Base-by-base conservation (phyloP, 176 grass and related monocot species). In the Calamus simplicifolius region DNA sequence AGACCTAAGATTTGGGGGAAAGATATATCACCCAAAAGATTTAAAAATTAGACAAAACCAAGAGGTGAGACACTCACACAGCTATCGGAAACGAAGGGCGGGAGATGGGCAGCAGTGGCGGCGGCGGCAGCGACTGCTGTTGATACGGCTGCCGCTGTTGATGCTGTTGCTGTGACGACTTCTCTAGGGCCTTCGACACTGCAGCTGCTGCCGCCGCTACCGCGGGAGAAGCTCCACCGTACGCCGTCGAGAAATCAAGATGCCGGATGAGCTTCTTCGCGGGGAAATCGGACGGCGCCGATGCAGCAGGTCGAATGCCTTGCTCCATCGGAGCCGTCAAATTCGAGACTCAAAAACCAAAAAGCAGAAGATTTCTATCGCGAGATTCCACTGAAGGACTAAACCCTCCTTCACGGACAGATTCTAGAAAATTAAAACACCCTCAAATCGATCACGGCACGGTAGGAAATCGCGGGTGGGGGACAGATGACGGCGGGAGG, bases 231-330 rank as follows among this genome's bases (percentile, higher is more conserved):
- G 35, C 35, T 13, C 35, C 35, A 43, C 35, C 35, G 13, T 43
- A 43, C 19, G 83, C 73, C 25, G 91, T 80, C 52, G 58, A 85
- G 68, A 98, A 98, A 80, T 98, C 84, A 4, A 98, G 87, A 72
- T 92, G 93, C 48, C 93, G 77, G 21, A 80, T 81, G 1, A 89
- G 79, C 74, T 89, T 95, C 60, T 85, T 98, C 12, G 86, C 66
- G 35, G 84, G 73, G 3, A 82, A 82, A 71, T 82, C 79, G 12
- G 56, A n/a, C 28, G 71, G 82, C 29, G 70, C 70, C 19, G 63
- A 54, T 48, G 73, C 75, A 50, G 69, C 69, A 60, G 84, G 77
- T 3, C 12, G 67, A 3, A 75, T 79, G 5, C 66, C 75, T 62
- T 87, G 84, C 58, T 98, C 87, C 73, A 88, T 92, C 61, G 63